These are phyloP conservation scores for Suillus subluteus DNA, from an alignment of 768 basidiomycete species.

Conservation along the genomic window DNA sequence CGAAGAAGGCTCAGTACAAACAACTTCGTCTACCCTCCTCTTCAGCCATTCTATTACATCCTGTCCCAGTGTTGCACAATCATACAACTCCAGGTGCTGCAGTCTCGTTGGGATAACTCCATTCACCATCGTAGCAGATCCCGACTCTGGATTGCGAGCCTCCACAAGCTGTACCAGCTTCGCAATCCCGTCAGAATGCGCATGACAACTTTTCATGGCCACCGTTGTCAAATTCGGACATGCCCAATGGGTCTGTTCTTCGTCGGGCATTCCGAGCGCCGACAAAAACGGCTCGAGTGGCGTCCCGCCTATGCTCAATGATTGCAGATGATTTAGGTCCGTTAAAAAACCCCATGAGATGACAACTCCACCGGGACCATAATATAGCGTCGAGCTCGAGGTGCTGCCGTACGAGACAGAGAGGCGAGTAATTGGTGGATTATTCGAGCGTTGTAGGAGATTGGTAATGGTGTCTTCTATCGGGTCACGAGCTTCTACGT, in stretches of 20 bases:
- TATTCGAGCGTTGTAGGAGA: constrained; percentile 61
- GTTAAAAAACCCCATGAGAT: constrained; percentile 69
- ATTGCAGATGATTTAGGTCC: constrained; percentile 60
- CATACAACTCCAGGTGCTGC: constrained; percentile 62
- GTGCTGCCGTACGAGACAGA: constrained; percentile 61
- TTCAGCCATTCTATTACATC: constrained; percentile 75
- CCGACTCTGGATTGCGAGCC: constrained; percentile 62
- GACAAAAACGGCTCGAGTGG: constrained; percentile 65
- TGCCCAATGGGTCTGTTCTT: constrained; percentile 60
- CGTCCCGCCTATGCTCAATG: constrained; percentile 65
- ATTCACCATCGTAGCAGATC: constrained; percentile 38
- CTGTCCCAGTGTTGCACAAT: constrained; percentile 65
- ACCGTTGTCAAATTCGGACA: constrained; percentile 66
- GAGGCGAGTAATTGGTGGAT: constrained; percentile 60
- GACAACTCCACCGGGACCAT: constrained; percentile 58
- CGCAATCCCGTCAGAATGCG: constrained; percentile 63
- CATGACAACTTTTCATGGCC: constrained; percentile 65
- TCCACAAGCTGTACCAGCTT: constrained; percentile 77
- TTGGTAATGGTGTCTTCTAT: constrained; percentile 71
- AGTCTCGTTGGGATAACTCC: constrained; percentile 58
- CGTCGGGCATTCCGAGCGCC: constrained; percentile 61
- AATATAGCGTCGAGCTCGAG: constrained; percentile 51
- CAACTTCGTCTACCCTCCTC: constrained; percentile 61
- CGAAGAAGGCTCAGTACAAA: constrained; percentile 59
- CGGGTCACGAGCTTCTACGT: constrained; percentile 76